These are phyloP conservation scores for Spathaspora boniae DNA, from an alignment of 805 yeast genomes.

Conservation along the genomic window DNA sequence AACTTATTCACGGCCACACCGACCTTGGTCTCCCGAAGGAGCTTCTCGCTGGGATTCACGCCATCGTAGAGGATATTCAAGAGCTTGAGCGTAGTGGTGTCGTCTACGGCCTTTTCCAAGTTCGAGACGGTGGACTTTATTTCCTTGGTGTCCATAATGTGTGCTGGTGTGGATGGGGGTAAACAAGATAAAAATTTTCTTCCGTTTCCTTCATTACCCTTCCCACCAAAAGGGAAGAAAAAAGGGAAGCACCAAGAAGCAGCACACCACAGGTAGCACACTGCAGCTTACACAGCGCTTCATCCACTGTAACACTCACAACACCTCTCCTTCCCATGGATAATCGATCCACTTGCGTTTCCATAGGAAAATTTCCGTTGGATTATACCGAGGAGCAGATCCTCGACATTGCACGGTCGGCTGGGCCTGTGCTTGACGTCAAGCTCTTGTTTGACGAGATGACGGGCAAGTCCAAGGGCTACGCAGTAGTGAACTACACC, in stretches of 20 bases:
- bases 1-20: constrained; percentile 94
- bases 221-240: too few species aligned
- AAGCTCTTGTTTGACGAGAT: constrained; percentile 80
- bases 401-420: constrained; percentile 77
- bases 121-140: constrained; percentile 65
- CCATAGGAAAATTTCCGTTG: constrained; percentile 85
- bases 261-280: too few species aligned
- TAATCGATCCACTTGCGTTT: constrained; percentile 38
- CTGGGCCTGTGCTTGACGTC: constrained; percentile 79
- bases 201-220: too few species aligned
- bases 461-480: constrained; percentile 89
- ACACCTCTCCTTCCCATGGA: constrained; percentile 11
- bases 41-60: constrained; percentile 78
- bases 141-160: constrained; percentile 64
- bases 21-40: constrained; percentile 90
- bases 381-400: constrained; percentile 94
- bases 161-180: constrained; percentile 1
- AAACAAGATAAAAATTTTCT: too few species aligned
- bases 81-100: constrained; percentile 60
- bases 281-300: too few species aligned
- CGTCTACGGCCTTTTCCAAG: constrained; percentile 68
- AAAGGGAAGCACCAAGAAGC: too few species aligned
- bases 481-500: constrained; percentile 79
- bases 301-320: too few species aligned
- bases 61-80: constrained; percentile 63